Conservation (phyloP, 176 grass and related monocot genomes). For the Hyparrhenia diplandra region DNA sequence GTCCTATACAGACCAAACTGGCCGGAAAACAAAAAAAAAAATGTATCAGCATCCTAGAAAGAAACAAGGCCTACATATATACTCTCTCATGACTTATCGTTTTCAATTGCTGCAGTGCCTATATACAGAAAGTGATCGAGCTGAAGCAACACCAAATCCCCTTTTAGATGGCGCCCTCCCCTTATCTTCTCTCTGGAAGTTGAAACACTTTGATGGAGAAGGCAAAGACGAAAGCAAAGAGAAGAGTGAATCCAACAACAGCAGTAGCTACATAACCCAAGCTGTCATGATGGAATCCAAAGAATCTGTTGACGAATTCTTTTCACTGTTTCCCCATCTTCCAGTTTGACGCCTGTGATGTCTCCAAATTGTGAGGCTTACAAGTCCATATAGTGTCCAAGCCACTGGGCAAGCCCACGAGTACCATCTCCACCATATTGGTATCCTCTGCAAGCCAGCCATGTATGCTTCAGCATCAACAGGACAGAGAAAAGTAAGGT, state of each 20-base stretch:
- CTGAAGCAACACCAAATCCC: not conserved
- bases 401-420: constrained; percentile 80
- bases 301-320: constrained; percentile 49
- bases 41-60: not conserved
- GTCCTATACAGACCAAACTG: constrained; percentile 5
- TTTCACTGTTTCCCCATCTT: constrained; percentile 50
- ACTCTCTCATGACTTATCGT: not conserved
- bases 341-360: not conserved
- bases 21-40: too few species aligned
- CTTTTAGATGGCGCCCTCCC: not conserved
- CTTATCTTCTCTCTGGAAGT: constrained; percentile 66
- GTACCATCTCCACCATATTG: constrained; percentile 99
- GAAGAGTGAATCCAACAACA: constrained; percentile 57
- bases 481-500: not conserved
- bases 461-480: constrained; percentile 22
- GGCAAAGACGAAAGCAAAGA: constrained; percentile 61
- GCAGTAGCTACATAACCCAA: constrained; percentile 63
- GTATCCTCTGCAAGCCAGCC: constrained; percentile 71
- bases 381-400: constrained; percentile 88
- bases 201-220: constrained; percentile 59
- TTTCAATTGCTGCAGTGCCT: not conserved
- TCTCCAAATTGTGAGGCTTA: constrained; percentile 84
- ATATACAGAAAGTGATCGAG: not conserved
- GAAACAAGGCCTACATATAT: not conserved
- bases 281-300: constrained; percentile 64